Evolutionary conservation across 2,329 filamentous ascomycete species (phyloP).

Genomic region (Zasmidium citrigriseum): DNA sequence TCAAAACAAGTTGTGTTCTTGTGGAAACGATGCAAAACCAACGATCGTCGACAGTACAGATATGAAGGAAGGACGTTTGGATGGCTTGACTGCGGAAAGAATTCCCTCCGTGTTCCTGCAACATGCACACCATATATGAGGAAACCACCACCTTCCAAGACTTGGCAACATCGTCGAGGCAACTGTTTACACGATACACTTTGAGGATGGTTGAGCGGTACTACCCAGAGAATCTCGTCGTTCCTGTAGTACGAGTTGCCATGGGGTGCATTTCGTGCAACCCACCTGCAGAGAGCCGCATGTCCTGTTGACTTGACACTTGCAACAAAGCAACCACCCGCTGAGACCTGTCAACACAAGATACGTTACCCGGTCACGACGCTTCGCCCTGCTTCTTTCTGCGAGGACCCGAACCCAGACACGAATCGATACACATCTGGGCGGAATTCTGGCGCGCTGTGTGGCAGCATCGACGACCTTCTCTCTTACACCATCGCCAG

Average conservation of each 20-base stretch:
- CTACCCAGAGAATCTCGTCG: not conserved
- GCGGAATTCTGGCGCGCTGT: not conserved
- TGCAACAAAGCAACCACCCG: constrained; percentile 4
- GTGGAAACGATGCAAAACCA: too few relatives aligned
- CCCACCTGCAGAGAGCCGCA: not conserved
- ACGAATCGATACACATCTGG: not conserved
- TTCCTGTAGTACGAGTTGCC: not conserved
- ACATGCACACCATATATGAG: not conserved
- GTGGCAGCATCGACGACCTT: not conserved
- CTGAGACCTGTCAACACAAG: not conserved
- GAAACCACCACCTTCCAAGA: not conserved
- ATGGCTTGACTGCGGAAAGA: too few relatives aligned
- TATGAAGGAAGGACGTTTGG: not conserved
- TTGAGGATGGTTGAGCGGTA: not conserved
- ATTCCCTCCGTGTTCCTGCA: too few relatives aligned
- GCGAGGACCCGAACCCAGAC: not conserved
- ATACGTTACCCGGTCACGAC: not conserved
- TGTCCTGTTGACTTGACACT: not conserved
- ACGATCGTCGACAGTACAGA: not conserved
- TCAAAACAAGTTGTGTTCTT: not conserved
- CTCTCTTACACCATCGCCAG: not conserved
- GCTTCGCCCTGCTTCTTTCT: not conserved
- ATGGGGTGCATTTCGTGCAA: not conserved
- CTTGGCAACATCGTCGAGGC: not conserved
- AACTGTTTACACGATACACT: not conserved